Evolutionary conservation across 306 rosid species (phyloP), one percentile per base, ranked within the genome.

Genomic region (Vachellia collinsii): DNA sequence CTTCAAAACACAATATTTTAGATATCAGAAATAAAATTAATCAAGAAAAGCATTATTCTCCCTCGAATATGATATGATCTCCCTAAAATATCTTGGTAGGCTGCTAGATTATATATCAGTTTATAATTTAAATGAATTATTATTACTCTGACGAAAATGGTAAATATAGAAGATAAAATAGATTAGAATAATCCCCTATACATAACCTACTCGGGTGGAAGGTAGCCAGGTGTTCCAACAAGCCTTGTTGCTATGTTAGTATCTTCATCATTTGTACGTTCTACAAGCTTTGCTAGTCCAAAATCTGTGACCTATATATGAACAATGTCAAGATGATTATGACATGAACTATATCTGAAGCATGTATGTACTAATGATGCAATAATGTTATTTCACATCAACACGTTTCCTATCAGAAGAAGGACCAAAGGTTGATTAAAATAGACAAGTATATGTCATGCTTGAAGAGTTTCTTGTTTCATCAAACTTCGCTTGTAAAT

Each of bases 171-270:
- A 29, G 34, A 29, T 29, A 29, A 29, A 29, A 29, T 29, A 2
- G 34, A 29, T 29, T 1, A 2, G 2, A 29, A 29, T 29, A 29
- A 29, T 29, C 34, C 2, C 34, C 34, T 29, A 29, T 2, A 46
- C 23, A 47, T 72, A 76, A 76, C 90, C 73, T 88, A 92, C 97
- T 94, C 97, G 22, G 98, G 98, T 44, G 98, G 98, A 80, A 94
- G 97, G 79, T 94, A 90, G 83, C 97, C 98, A 17, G 95, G 98
- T 74, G 98, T 94, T 84, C 98, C 98, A 59, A 92, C 98, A 37
- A 92, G 90, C 71, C 91, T 82, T 9, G 97, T 94, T 36, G 94
- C 90, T 8, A 92, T 77, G 61, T 87, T 70, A 56, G 62, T 20
- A 79, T 92, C 94, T 50, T 84, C 93, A 43, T 90, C 97, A 65